phyloP scores from a whole-genome alignment of 2,329 filamentous ascomycete species.

The Ascochyta rabiei region DNA sequence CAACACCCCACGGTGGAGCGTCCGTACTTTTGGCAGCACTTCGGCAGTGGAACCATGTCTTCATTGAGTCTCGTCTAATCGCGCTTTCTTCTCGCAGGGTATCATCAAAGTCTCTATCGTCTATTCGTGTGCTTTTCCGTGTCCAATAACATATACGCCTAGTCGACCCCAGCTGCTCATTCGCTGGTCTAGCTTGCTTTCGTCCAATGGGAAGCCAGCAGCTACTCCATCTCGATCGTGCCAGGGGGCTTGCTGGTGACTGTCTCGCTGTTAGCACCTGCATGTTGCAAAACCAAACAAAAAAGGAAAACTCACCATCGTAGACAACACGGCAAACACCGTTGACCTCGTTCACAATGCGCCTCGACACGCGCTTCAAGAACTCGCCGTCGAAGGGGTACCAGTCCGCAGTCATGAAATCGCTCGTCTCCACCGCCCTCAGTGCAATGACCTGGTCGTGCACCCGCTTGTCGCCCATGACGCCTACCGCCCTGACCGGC shows the following conservation, averaged over 20 bases:
- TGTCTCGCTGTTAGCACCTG: conserved; percentile 31
- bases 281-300: background rate
- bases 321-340: conserved; percentile 75
- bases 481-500: conserved; percentile 68
- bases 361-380: conserved; percentile 67
- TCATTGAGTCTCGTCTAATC: conserved; percentile 18
- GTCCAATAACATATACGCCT: conserved; percentile 1
- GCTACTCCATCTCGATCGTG: conserved; percentile 76
- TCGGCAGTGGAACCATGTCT: conserved; percentile 16
- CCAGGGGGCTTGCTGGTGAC: conserved; percentile 71
- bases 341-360: conserved; percentile 78
- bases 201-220: background rate
- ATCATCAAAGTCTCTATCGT: conserved; percentile 33
- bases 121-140: conserved; percentile 25
- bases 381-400: conserved; percentile 70
- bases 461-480: conserved; percentile 73
- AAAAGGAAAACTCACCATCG: conserved; percentile 59
- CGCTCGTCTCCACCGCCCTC: conserved; percentile 66
- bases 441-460: conserved; percentile 67
- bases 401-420: conserved; percentile 78
- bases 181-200: no score
- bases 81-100: conserved; percentile 26
- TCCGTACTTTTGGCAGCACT: conserved; percentile 30
- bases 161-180: conserved; percentile 1
- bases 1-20: background rate